Conservation (phyloP, 2,329 filamentous ascomycete genomes). For the Myotisia sp. region DNA sequence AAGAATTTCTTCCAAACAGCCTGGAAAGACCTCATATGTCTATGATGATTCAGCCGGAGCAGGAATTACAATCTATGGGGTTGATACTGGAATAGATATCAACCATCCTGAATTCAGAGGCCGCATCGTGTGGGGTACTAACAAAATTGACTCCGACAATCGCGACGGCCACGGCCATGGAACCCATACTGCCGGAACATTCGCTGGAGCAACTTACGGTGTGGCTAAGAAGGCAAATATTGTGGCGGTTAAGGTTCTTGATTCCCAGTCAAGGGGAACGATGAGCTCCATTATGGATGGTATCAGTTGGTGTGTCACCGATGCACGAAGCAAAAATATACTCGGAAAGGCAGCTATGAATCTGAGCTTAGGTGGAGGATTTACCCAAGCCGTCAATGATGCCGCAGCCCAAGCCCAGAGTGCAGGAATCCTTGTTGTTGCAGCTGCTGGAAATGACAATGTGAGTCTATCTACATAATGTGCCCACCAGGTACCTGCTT, state of each 20-base stretch:
- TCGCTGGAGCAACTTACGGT: constrained; percentile 23
- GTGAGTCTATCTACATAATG: constrained; percentile 9
- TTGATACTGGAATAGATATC: constrained; percentile 28
- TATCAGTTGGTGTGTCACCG: constrained; percentile 29
- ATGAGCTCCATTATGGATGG: constrained; percentile 36
- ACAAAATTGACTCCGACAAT: constrained; percentile 16
- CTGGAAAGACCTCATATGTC: constrained; percentile 18
- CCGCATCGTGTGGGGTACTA: constrained; percentile 24
- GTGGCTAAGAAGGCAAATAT: constrained; percentile 26
- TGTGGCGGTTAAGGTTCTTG: constrained; percentile 38
- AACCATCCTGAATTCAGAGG: constrained; percentile 24
- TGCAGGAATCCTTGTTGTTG: constrained; percentile 28
- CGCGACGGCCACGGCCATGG: constrained; percentile 24
- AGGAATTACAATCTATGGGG: constrained; percentile 24
- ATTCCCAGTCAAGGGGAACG: constrained; percentile 32
- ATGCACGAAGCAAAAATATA: constrained; percentile 19
- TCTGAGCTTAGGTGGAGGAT: constrained; percentile 24
- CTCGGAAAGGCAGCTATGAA: constrained; percentile 23
- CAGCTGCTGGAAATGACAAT: constrained; percentile 30
- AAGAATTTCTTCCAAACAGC: constrained; percentile 19
- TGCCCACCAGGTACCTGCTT: background rate
- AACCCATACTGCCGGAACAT: constrained; percentile 28
- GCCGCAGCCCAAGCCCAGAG: constrained; percentile 25
- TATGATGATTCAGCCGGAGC: constrained; percentile 25
- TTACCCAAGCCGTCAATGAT: constrained; percentile 25